These are phyloP conservation scores for Stemphylium lycopersici DNA, from an alignment of 2,329 filamentous ascomycete genomes.

Conservation along the genomic window DNA sequence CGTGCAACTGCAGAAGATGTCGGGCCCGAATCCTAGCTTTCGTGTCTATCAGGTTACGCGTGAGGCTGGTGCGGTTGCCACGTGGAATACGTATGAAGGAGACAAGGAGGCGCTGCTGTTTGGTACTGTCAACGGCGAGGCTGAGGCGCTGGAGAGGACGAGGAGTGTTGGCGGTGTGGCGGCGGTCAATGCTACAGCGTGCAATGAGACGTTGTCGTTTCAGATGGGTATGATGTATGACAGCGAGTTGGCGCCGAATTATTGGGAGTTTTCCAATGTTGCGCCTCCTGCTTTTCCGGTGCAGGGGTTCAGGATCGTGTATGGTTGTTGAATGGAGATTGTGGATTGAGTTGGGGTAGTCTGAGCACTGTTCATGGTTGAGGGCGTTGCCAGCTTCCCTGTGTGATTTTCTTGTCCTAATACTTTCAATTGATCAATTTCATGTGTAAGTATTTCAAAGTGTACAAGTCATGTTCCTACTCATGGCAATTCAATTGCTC, in stretches of 20 bases:
- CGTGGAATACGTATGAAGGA: slow-evolving; percentile 31
- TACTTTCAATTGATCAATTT: neutral
- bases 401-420: neutral
- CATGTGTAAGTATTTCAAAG: neutral
- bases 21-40: slow-evolving; percentile 32
- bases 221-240: slow-evolving; percentile 37
- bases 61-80: slow-evolving; percentile 18
- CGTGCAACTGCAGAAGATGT: slow-evolving; percentile 14
- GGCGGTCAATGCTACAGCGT: slow-evolving; percentile 24
- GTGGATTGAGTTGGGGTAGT: no score
- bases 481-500: neutral
- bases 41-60: slow-evolving; percentile 33
- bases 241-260: slow-evolving; percentile 29
- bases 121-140: slow-evolving; percentile 32
- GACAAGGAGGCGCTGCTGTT: slow-evolving; percentile 17
- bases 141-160: slow-evolving; percentile 18
- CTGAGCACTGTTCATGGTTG: no score
- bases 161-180: slow-evolving; percentile 25
- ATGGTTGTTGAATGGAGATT: slow-evolving; percentile 28
- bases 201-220: slow-evolving; percentile 38
- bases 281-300: slow-evolving; percentile 29
- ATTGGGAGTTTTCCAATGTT: slow-evolving; percentile 37
- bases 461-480: neutral
- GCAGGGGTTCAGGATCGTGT: slow-evolving; percentile 37
- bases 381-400: neutral